Evolutionary conservation across 805 yeast genomes (phyloP).

Genomic region (Torulaspora gathmanii): DNA sequence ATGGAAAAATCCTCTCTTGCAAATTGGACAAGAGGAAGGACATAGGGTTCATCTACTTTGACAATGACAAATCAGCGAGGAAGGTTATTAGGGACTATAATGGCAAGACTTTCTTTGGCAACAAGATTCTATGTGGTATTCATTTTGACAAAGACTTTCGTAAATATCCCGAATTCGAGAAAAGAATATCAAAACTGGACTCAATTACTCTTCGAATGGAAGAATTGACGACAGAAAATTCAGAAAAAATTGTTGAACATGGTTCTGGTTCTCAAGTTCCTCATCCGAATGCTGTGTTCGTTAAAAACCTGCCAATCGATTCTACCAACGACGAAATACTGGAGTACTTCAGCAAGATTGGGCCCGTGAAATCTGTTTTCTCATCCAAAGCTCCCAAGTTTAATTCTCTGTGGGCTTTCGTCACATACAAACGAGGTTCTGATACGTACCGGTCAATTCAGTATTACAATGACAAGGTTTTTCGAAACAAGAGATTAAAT

Average conservation of each 20-base stretch:
- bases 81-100: constrained; percentile 35
- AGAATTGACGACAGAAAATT: constrained; percentile 10
- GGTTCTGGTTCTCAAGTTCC: constrained; percentile 10
- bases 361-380: constrained; percentile 36
- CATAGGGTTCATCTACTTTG: constrained; percentile 42
- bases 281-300: constrained; percentile 35
- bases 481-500: constrained; percentile 27
- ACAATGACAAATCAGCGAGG: constrained; percentile 33
- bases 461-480: constrained; percentile 28
- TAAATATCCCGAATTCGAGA: constrained; percentile 33
- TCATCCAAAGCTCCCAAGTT: constrained; percentile 27
- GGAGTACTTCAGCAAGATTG: constrained; percentile 30
- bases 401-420: constrained; percentile 38
- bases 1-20: constrained; percentile 45
- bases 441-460: constrained; percentile 38
- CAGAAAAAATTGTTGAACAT: constrained; percentile 6
- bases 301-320: constrained; percentile 34
- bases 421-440: constrained; percentile 39
- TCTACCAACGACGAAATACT: constrained; percentile 31
- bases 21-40: constrained; percentile 38
- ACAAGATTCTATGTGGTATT: constrained; percentile 37
- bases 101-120: constrained; percentile 30
- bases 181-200: constrained; percentile 25
- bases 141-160: constrained; percentile 39
- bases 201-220: constrained; percentile 27